Conservation (phyloP, 352 stramenopile species). For the Pythium volutum region DNA sequence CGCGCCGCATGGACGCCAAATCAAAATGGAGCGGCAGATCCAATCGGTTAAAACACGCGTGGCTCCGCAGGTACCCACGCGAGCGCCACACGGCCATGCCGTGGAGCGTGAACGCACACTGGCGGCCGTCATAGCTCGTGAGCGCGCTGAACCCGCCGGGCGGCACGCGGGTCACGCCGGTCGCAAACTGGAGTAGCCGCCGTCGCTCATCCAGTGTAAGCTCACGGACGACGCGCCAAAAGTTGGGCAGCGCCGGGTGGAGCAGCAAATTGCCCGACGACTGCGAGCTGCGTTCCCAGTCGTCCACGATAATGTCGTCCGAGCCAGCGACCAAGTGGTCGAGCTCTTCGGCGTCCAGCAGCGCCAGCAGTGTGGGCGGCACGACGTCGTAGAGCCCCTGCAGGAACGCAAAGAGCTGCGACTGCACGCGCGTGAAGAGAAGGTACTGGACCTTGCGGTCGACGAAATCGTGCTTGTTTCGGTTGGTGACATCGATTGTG, state of each 20-base stretch:
- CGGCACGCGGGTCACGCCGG: constrained; percentile 16
- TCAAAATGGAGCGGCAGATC: constrained; percentile 76
- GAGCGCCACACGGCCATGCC: constrained; percentile 12
- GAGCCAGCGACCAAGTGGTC: constrained; percentile 91
- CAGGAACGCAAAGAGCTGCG: constrained; percentile 89
- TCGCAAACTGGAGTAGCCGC: constrained; percentile 38
- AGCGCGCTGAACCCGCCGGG: constrained; percentile 20
- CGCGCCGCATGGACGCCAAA: constrained; percentile 8
- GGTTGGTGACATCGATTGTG: constrained; percentile 88
- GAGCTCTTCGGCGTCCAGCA: constrained; percentile 94
- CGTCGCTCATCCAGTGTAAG: constrained; percentile 30
- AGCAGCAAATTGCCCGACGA: constrained; percentile 8
- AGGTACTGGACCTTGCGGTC: constrained; percentile 92
- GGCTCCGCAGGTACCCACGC: constrained; percentile 32
- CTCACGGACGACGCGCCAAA: constrained; percentile 56
- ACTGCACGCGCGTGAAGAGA: constrained; percentile 89
- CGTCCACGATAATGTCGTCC: constrained; percentile 88
- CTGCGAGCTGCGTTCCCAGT: constrained; percentile 86
- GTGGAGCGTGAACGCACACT: constrained; percentile 31
- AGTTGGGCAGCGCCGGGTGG: constrained; percentile 16
- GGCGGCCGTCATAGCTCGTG: constrained; percentile 23
- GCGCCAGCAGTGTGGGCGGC: constrained; percentile 78
- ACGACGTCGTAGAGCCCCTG: constrained; percentile 96
- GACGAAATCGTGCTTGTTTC: constrained; percentile 94
- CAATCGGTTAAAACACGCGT: constrained; percentile 66